phyloP scores from a whole-genome alignment of 2,329 filamentous ascomycete genomes.

The Aureobasidium sp. region DNA sequence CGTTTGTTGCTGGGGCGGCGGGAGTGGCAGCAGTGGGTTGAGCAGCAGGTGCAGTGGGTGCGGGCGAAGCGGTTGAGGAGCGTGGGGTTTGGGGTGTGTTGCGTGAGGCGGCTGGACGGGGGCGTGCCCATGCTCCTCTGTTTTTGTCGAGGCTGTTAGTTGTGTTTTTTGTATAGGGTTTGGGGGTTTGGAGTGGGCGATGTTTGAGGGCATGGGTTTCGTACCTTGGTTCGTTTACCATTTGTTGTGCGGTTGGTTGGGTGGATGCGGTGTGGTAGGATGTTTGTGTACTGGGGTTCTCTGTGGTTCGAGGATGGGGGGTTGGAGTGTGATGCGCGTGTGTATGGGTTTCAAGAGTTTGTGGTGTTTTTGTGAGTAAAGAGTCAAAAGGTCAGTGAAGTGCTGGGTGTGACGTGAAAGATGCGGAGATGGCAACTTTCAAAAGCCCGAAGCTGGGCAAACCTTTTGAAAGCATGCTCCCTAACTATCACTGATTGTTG shows the following conservation, averaged over 20 bases:
- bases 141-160: too few species aligned
- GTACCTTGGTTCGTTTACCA: conserved; percentile 11
- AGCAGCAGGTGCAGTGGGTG: background rate
- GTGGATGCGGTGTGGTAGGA: too few species aligned
- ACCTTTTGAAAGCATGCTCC: too few species aligned
- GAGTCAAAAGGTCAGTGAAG: background rate
- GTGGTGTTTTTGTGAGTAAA: background rate
- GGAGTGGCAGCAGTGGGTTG: background rate
- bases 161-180: background rate
- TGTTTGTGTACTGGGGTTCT: fast-evolving
- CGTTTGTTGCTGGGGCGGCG: background rate
- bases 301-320: too few species aligned
- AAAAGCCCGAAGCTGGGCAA: background rate
- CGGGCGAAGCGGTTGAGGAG: conserved; percentile 11
- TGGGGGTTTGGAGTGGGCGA: background rate
- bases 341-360: too few species aligned
- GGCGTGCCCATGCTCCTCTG: conserved; percentile 10
- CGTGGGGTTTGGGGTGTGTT: background rate
- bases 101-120: background rate
- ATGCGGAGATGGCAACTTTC: background rate
- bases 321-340: background rate
- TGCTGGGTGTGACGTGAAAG: background rate
- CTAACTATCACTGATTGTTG: background rate
- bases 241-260: background rate
- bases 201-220: too few species aligned